Evolutionary conservation across 73 alveolate species (phyloP).

Genomic region (Symbiodinium pilosum): DNA sequence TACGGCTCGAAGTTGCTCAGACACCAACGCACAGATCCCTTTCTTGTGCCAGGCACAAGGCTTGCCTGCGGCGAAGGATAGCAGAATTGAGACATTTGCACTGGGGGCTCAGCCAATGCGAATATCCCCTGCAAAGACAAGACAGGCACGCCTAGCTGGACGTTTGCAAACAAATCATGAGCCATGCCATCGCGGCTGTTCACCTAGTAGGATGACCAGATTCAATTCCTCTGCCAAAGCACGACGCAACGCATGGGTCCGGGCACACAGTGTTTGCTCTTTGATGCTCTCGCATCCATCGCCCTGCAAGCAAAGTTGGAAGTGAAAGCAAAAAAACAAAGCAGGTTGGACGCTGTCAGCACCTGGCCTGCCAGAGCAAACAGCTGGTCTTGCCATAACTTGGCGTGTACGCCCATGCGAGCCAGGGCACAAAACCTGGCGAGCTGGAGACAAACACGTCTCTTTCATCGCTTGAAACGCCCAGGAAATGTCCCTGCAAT

Average conservation of each 20-base stretch:
- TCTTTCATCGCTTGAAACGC: no score
- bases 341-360: background rate
- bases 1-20: background rate
- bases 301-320: slow-evolving; percentile 6
- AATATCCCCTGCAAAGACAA: background rate
- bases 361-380: slow-evolving; percentile 59
- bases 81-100: background rate
- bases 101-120: background rate
- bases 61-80: background rate
- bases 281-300: slow-evolving; percentile 83
- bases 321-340: background rate
- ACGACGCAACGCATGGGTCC: background rate
- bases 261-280: slow-evolving; percentile 47
- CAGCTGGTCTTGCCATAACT: slow-evolving; percentile 7
- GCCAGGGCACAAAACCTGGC: slow-evolving; percentile 51
- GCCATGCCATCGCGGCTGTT: slow-evolving; percentile 91
- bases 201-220: no score
- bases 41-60: slow-evolving; percentile 85
- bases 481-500: no score
- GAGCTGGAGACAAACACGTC: no score
- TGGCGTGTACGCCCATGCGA: slow-evolving; percentile 28
- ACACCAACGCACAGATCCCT: slow-evolving; percentile 28
- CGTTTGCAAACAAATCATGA: slow-evolving; percentile 57
- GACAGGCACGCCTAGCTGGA: slow-evolving; percentile 21
- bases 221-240: no score